These are phyloP conservation scores for Suillus americanus DNA, from an alignment of 768 basidiomycete species.

Conservation along the genomic window DNA sequence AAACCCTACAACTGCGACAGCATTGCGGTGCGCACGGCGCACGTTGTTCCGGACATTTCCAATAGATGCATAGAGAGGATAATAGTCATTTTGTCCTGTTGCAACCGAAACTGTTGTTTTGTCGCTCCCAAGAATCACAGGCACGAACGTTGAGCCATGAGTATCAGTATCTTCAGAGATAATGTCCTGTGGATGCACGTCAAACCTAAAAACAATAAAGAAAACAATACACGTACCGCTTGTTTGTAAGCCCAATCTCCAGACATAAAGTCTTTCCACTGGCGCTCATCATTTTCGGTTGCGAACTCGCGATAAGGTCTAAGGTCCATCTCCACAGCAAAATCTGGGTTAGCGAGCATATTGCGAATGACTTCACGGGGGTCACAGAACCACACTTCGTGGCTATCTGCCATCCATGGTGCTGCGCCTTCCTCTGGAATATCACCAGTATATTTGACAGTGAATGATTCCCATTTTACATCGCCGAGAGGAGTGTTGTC, in stretches of 20 bases:
- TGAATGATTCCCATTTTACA: constrained; percentile 30
- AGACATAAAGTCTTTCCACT: constrained; percentile 24
- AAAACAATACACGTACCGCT: constrained; percentile 24
- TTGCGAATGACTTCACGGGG: constrained; percentile 16
- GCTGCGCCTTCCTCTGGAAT: constrained; percentile 13
- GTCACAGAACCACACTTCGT: constrained; percentile 29
- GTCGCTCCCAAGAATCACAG: constrained; percentile 14
- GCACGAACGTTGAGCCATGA: constrained; percentile 13
- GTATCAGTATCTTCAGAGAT: constrained; percentile 12
- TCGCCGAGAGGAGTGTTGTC: constrained; percentile 27
- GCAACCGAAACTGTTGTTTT: constrained; percentile 16
- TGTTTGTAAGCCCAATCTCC: constrained; percentile 30
- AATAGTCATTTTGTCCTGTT: constrained; percentile 15
- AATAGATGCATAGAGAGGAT: constrained; percentile 13
- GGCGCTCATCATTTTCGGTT: constrained; percentile 5
- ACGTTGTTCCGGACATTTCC: constrained; percentile 13
- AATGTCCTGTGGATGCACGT: constrained; percentile 4
- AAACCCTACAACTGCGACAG: constrained; percentile 27
- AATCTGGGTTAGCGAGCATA: constrained; percentile 24
- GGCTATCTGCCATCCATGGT: constrained; percentile 27
- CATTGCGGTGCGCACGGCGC: constrained; percentile 4
- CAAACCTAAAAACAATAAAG: not conserved
- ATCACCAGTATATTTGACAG: constrained; percentile 17
- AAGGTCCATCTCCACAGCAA: constrained; percentile 19
- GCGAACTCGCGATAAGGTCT: constrained; percentile 17